Percentiles rank a stretch among this genome's conserved stretches.
These are phyloP conservation scores for Sisymbrium altissimum DNA, from an alignment of 345 rosid species.

Conservation along the genomic window DNA sequence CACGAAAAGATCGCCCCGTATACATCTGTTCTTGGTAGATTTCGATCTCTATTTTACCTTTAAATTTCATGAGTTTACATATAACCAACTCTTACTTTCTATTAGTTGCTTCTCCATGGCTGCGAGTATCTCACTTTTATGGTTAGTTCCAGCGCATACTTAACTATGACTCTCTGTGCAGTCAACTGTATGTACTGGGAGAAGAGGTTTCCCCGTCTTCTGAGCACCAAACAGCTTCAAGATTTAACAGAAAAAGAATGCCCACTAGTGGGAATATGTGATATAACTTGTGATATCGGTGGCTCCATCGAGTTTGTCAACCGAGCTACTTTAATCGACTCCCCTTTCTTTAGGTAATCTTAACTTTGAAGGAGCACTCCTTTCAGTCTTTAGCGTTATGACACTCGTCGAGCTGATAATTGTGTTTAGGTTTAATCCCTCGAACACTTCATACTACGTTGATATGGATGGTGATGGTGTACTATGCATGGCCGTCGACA, in stretches of 20 bases:
- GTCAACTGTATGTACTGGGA: constrained; percentile 99
- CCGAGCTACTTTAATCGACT: constrained; percentile 65
- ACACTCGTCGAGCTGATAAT: neutral
- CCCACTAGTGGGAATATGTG: constrained; percentile 85
- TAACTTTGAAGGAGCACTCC: neutral
- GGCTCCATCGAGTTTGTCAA: constrained; percentile 88
- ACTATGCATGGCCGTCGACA: constrained; percentile 76
- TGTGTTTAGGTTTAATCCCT: constrained; percentile 59
- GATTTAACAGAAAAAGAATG: constrained; percentile 54
- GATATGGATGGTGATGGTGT: constrained; percentile 88
- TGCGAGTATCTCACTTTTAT: neutral
- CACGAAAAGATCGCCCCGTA: constrained; percentile 77
- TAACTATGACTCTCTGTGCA: constrained; percentile 32
- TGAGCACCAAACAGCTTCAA: constrained; percentile 66
- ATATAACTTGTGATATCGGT: constrained; percentile 84
- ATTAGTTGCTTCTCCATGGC: neutral
- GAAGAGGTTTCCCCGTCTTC: constrained; percentile 71
- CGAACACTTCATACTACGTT: constrained; percentile 49
- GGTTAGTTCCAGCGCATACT: neutral
- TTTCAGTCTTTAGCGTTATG: neutral
- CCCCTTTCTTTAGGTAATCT: constrained; percentile 80
- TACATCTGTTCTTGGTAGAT: constrained; percentile 77
- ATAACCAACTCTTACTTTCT: neutral
- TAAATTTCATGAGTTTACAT: neutral
- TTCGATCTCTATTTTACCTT: constrained; percentile 15